Conservation (phyloP, 23 red algal species). For the Gracilaria gracilis region DNA sequence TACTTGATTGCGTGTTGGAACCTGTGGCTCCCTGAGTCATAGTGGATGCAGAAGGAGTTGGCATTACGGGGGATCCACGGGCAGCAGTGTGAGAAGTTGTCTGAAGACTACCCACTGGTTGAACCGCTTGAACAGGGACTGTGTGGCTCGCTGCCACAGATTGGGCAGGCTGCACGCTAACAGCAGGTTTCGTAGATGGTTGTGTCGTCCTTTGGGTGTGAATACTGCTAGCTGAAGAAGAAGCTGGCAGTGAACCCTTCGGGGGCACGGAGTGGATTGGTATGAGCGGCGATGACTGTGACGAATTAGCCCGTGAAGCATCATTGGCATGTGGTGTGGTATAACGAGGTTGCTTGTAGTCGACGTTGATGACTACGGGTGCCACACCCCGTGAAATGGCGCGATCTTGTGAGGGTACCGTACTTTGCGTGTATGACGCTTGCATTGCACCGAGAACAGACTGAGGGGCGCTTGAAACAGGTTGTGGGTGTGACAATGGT, state of each 20-base stretch:
- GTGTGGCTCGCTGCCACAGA: background rate
- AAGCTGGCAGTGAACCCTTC: background rate
- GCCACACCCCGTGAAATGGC: slow-evolving; percentile 35
- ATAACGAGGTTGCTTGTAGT: slow-evolving; percentile 17
- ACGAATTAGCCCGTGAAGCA: background rate
- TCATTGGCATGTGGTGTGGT: background rate
- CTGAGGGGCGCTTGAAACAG: slow-evolving; percentile 15
- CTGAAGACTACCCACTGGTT: slow-evolving; percentile 18
- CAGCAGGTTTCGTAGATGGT: background rate
- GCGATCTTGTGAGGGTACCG: slow-evolving; percentile 17
- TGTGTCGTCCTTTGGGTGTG: background rate
- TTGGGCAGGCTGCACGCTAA: background rate
- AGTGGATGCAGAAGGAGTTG: slow-evolving; percentile 10
- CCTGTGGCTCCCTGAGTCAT: background rate
- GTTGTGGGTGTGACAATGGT: background rate
- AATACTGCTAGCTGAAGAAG: slow-evolving; percentile 5
- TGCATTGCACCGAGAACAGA: background rate
- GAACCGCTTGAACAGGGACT: background rate
- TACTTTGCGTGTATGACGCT: background rate
- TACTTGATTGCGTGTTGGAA: background rate
- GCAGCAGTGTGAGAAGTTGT: background rate
- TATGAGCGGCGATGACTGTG: slow-evolving; percentile 11
- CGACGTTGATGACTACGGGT: slow-evolving; percentile 54
- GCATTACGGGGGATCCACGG: slow-evolving; percentile 5
- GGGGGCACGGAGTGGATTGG: slow-evolving; percentile 28